Conservation (phyloP, 192 early-diverging fungal genomes). For the Coemansia umbellata region DNA sequence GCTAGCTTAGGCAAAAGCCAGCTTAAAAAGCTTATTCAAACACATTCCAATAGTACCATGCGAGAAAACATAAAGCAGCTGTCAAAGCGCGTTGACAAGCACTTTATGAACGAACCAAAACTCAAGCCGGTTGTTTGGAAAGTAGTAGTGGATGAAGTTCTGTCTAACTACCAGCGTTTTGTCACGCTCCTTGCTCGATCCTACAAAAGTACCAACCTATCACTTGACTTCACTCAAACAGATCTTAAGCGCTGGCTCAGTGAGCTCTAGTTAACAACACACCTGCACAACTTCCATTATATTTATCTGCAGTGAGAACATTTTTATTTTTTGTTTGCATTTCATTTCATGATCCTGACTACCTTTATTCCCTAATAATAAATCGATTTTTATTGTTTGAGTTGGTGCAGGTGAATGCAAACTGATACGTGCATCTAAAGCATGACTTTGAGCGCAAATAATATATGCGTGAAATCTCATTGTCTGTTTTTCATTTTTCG, state of each 20-base stretch:
- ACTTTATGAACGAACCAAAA: conserved; percentile 80
- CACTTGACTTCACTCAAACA: conserved; percentile 75
- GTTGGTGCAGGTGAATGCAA: too few relatives aligned
- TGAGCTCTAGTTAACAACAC: conserved; percentile 27
- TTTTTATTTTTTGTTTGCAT: too few relatives aligned
- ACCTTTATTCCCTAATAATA: too few relatives aligned
- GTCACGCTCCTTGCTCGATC: conserved; percentile 77
- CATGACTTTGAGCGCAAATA: too few relatives aligned
- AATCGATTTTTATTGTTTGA: too few relatives aligned
- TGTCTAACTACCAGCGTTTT: conserved; percentile 73
- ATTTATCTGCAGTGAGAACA: too few relatives aligned
- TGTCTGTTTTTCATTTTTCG: not conserved
- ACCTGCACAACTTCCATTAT: too few relatives aligned
- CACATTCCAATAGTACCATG: conserved; percentile 82
- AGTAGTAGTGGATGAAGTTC: conserved; percentile 82
- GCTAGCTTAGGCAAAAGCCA: conserved; percentile 75
- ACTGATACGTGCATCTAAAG: too few relatives aligned
- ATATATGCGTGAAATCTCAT: not conserved
- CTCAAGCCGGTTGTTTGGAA: conserved; percentile 88
- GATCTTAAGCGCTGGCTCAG: conserved; percentile 49
- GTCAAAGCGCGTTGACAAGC: conserved; percentile 92
- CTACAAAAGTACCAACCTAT: conserved; percentile 78
- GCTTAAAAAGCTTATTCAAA: conserved; percentile 78
- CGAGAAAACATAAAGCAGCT: conserved; percentile 63
- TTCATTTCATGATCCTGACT: too few relatives aligned